Conservation (phyloP, 768 basidiomycete species). For the Russula vinacea region DNA sequence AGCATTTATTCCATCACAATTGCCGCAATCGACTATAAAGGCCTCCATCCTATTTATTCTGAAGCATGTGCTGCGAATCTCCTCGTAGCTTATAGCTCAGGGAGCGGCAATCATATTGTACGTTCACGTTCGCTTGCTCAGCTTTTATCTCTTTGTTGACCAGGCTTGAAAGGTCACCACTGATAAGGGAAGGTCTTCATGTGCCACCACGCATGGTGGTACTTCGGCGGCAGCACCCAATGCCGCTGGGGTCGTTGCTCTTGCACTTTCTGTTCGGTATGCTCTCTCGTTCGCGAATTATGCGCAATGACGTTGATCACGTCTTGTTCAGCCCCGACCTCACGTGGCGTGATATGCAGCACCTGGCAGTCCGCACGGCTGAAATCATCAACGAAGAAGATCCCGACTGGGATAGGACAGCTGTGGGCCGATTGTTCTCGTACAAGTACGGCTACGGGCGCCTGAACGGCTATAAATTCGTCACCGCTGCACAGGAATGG, state of each 20-base stretch:
- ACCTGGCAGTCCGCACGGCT: constrained; percentile 77
- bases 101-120: constrained; percentile 90
- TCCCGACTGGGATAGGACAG: constrained; percentile 89
- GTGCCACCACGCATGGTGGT: constrained; percentile 83
- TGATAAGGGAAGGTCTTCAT: constrained; percentile 81
- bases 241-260: constrained; percentile 88
- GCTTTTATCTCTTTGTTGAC: constrained; percentile 23
- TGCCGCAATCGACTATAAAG: constrained; percentile 90
- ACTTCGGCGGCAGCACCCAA: constrained; percentile 98
- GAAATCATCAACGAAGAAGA: constrained; percentile 81
- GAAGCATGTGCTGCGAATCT: constrained; percentile 98
- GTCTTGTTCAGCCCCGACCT: constrained; percentile 69
- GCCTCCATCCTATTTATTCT: constrained; percentile 93
- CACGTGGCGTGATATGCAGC: constrained; percentile 94
- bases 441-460: constrained; percentile 98
- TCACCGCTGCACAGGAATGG: constrained; percentile 81
- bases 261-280: constrained; percentile 84
- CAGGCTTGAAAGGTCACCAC: constrained; percentile 73
- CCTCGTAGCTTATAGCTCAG: constrained; percentile 94
- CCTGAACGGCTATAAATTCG: constrained; percentile 77
- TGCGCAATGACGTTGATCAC: constrained; percentile 16
- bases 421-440: constrained; percentile 61
- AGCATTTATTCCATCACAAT: constrained; percentile 96
- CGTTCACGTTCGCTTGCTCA: constrained; percentile 36
- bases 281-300: constrained; percentile 28